Percentiles rank a stretch among this genome's conserved stretches.
phyloP scores from a whole-genome alignment of 1,284 basidiomycete genomes.

The Ustilago hordei region DNA sequence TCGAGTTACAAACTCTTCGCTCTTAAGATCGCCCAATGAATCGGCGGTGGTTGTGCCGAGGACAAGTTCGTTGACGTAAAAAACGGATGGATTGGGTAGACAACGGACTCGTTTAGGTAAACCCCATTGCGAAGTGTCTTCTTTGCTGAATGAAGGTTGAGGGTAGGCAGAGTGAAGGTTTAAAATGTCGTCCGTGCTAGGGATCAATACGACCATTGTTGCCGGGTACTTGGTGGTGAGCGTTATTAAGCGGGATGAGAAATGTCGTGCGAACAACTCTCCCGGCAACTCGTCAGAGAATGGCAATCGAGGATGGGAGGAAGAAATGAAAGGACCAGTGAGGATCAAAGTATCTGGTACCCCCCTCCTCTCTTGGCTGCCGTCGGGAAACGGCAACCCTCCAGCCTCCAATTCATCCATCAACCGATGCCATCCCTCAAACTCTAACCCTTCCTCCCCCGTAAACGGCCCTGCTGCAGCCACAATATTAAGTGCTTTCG shows the following conservation, averaged over 20 bases:
- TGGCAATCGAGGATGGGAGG: constrained; percentile 81
- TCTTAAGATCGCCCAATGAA: constrained; percentile 85
- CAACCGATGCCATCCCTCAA: constrained; percentile 57
- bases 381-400: constrained; percentile 71
- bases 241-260: constrained; percentile 75
- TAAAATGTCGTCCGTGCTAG: constrained; percentile 83
- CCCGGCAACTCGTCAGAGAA: constrained; percentile 77
- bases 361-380: constrained; percentile 74
- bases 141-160: constrained; percentile 78
- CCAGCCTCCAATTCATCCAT: constrained; percentile 58
- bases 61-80: constrained; percentile 84
- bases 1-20: constrained; percentile 82
- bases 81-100: constrained; percentile 87
- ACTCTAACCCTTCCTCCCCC: constrained; percentile 52
- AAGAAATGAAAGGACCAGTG: constrained; percentile 88
- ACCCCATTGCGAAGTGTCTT: constrained; percentile 22
- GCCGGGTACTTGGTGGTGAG: constrained; percentile 77
- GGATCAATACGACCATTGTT: constrained; percentile 81
- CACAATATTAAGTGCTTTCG: constrained; percentile 44
- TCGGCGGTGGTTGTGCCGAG: constrained; percentile 86
- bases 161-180: constrained; percentile 87
- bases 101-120: constrained; percentile 75
- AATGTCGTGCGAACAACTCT: constrained; percentile 79
- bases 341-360: constrained; percentile 84
- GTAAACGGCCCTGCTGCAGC: constrained; percentile 60